Conservation (phyloP, 192 early-diverging fungal species). For the Mortierella hygrophila region DNA sequence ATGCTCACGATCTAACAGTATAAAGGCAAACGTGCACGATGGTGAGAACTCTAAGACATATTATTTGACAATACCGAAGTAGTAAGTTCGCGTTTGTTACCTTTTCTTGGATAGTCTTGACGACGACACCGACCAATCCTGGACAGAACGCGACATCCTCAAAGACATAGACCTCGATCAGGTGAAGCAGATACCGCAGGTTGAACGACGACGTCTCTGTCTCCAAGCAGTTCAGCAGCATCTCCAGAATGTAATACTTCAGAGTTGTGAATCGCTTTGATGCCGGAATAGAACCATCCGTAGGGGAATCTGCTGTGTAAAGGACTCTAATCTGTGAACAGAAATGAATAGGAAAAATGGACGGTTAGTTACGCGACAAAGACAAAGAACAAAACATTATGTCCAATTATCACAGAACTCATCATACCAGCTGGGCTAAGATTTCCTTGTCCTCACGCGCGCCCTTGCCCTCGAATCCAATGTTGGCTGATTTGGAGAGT, state of each 20-base stretch:
- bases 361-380: neutral
- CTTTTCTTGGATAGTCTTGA: constrained; percentile 83
- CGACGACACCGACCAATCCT: constrained; percentile 75
- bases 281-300: constrained; percentile 37
- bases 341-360: neutral
- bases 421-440: constrained; percentile 64
- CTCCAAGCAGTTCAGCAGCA: constrained; percentile 74
- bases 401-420: neutral
- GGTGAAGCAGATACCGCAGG: constrained; percentile 71
- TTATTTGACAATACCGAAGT: neutral
- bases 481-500: constrained; percentile 54
- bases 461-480: constrained; percentile 34
- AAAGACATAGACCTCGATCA: constrained; percentile 77
- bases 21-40: no score
- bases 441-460: constrained; percentile 61
- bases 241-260: constrained; percentile 76
- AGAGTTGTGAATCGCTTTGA: constrained; percentile 63
- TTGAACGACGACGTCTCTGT: constrained; percentile 76
- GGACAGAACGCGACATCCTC: constrained; percentile 84
- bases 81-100: constrained; percentile 41
- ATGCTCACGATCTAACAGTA: constrained; percentile 67
- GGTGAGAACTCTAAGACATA: neutral
- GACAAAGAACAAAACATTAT: neutral
- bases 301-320: constrained; percentile 51
- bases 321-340: constrained; percentile 56